These are phyloP conservation scores for Isatis lusitanica DNA, from an alignment of 441 rosid genomes.

Conservation along the genomic window DNA sequence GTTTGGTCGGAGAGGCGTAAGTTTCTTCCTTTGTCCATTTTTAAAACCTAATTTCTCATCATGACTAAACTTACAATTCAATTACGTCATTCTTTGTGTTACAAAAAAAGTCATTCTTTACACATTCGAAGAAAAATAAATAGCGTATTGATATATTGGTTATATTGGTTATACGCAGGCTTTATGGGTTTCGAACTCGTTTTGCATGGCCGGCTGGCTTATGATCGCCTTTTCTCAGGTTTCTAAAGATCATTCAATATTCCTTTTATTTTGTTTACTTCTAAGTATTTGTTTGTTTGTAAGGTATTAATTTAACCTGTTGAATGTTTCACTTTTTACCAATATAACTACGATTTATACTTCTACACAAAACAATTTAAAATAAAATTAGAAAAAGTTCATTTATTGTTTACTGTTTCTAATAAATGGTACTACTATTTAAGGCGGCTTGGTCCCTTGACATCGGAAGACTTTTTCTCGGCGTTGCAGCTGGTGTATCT, in stretches of 20 bases:
- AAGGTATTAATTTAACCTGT: not conserved
- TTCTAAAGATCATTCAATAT: not conserved
- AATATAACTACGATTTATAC: not conserved
- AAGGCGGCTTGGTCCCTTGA: conserved; percentile 59
- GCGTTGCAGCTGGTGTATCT: conserved; percentile 55
- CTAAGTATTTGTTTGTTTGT: not conserved
- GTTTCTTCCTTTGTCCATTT: not conserved
- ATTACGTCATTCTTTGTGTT: not conserved
- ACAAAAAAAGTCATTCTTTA: not conserved
- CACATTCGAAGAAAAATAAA: not conserved
- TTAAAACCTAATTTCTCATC: not conserved
- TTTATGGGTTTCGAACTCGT: conserved; percentile 57
- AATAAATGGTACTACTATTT: not conserved
- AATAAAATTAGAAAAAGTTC: not conserved
- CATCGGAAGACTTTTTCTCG: conserved; percentile 57
- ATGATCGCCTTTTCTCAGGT: conserved; percentile 52
- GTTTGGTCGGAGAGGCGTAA: conserved; percentile 70
- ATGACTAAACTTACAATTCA: not conserved
- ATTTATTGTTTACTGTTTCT: conserved; percentile 10
- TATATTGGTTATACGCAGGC: conserved; percentile 52
- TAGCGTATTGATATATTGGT: not conserved
- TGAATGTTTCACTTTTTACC: not conserved
- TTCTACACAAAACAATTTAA: not conserved
- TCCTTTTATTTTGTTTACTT: not conserved
- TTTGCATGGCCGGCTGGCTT: conserved; percentile 60